Evolutionary conservation across 441 rosid genomes (phyloP), one percentile per base, ranked within the genome.

Genomic region (Flueggea neowawraea): DNA sequence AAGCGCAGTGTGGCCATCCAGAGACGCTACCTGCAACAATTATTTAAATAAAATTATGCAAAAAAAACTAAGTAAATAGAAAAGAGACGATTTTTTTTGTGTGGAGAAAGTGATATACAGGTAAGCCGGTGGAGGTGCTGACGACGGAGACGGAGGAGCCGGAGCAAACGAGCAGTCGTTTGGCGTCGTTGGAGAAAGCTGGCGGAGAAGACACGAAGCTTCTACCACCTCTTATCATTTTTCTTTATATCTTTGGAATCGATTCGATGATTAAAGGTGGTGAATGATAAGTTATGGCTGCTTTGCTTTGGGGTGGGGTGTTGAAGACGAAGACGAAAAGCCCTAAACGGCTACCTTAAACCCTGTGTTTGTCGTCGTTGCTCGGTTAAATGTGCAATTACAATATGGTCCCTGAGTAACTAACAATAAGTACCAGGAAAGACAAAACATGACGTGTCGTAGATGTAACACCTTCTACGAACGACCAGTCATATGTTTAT

Each of bases 141-240:
- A 91, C 90, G 75, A 95, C 65, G 56, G 93, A 78, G 68, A 95
- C 90, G 13, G 83, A 74, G 78, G 82, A 82, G 52, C 84, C 82
- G 50, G 97, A 78, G 78, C 97, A 95, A 53, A 92, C 81, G 17
- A 95, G 95, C 2, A 92, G 90, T 67, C 84, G 84, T 69, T 88
- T 95, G 51, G 88, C 87, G 63, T 92, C 99, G 70, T 90, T 95
- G 58, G 99, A 95, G 91, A 95, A 92, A 9, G 90, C 85, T 2
- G 96, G 98, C 55, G 88, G 74, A 11, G 97, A 85, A 3, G 85
- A 72, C 0, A 85, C 88, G 49, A 81, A 85, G 84, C 81, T 88
- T 66, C 71, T 87, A 28, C 99, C 98, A 57, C 98, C 95, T 53
- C 87, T 78, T 14, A 88, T 85, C 98, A 92, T 94, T 47, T 47